Evolutionary conservation across 441 rosid genomes (phyloP).

Genomic region (Manihot esculenta): DNA sequence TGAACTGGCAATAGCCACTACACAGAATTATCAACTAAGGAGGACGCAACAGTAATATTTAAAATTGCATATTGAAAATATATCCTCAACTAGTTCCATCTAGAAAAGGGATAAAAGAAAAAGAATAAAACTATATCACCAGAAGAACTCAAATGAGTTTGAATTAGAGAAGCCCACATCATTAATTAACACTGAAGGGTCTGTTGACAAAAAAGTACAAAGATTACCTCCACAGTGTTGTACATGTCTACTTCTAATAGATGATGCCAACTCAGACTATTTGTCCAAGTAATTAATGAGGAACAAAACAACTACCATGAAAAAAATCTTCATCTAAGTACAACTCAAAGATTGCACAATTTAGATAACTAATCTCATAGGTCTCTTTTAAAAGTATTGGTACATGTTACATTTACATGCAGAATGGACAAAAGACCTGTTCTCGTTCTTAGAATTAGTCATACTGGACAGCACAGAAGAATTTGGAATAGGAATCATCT

Average conservation of each 20-base stretch:
- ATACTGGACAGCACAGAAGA: constrained; percentile 47
- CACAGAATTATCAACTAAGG: constrained; percentile 34
- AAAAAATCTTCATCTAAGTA: constrained; percentile 46
- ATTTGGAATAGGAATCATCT: constrained; percentile 74
- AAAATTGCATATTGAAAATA: constrained; percentile 22
- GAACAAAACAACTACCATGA: constrained; percentile 25
- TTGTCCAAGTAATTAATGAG: constrained; percentile 34
- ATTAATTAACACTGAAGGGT: constrained; percentile 31
- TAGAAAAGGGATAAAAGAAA: background rate
- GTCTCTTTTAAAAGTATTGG: constrained; percentile 35
- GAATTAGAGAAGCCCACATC: constrained; percentile 23
- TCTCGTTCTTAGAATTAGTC: constrained; percentile 64
- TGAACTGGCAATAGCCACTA: constrained; percentile 53
- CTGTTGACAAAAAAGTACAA: constrained; percentile 33
- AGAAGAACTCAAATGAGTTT: constrained; percentile 27
- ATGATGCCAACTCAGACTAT: constrained; percentile 35
- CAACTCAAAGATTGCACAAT: constrained; percentile 37
- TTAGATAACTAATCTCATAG: constrained; percentile 32
- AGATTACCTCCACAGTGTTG: constrained; percentile 44
- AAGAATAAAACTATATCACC: constrained; percentile 10
- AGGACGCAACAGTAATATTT: constrained; percentile 25
- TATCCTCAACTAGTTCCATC: constrained; percentile 4
- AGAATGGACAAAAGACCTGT: constrained; percentile 62
- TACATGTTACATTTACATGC: constrained; percentile 33
- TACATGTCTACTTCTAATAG: constrained; percentile 42